Conservation (phyloP, 2,329 filamentous ascomycete genomes). For the Coniochaeta sp. region DNA sequence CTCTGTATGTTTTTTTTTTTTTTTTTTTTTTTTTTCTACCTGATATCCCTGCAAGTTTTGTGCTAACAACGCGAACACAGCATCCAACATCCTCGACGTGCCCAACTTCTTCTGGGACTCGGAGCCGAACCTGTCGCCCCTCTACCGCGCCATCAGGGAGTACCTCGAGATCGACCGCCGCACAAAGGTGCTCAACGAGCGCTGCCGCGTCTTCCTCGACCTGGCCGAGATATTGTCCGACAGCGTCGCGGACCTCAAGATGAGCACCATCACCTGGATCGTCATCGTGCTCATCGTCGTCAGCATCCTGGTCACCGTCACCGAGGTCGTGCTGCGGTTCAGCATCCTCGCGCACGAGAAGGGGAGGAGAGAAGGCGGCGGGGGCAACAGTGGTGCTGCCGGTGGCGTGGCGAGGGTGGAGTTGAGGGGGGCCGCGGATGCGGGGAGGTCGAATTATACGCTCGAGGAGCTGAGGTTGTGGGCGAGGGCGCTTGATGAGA, state of each 20-base stretch:
- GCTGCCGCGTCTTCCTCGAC: constrained; percentile 93
- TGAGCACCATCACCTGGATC: constrained; percentile 96
- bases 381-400: constrained; percentile 2
- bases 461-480: constrained; percentile 20
- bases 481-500: constrained; percentile 14
- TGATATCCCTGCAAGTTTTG: neutral
- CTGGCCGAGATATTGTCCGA: constrained; percentile 92
- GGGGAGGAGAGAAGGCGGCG: constrained; percentile 4
- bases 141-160: constrained; percentile 90
- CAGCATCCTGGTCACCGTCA: constrained; percentile 83
- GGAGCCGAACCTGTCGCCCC: constrained; percentile 87
- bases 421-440: constrained; percentile 2
- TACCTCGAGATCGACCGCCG: constrained; percentile 96
- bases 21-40: neutral
- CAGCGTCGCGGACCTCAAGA: constrained; percentile 86
- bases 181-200: constrained; percentile 94
- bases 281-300: constrained; percentile 90
- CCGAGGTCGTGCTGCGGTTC: constrained; percentile 84
- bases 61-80: constrained; percentile 35
- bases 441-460: constrained; percentile 13
- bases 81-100: constrained; percentile 91
- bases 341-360: constrained; percentile 54
- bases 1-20: constrained; percentile 60
- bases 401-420: constrained; percentile 7
- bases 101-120: constrained; percentile 99